Evolutionary conservation across 176 grass and related monocot genomes (phyloP), one percentile per base, ranked within the genome.

Genomic region (Thalia dealbata): DNA sequence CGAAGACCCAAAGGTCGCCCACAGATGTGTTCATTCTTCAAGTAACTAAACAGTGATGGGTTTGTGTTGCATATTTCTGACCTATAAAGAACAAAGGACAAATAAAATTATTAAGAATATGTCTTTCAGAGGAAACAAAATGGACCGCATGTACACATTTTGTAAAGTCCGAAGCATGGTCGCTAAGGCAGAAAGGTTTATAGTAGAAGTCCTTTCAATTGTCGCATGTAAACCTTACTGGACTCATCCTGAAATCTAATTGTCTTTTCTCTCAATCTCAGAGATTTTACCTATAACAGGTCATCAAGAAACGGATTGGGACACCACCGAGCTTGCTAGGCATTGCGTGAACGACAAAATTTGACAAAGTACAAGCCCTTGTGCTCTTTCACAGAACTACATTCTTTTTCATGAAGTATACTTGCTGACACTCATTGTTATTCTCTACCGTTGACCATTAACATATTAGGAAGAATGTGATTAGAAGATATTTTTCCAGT

Each of bases 1-100:
- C 46, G 58, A 28, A 85, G 18, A 28, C 78, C 78, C 21, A 85
- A 30, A 15, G 78, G 78, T 10, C 82, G 27, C 19, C 82, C 78
- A 50, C 82, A 85, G 70, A 16, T 85, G 28, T 72, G 69, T 29
- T 72, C 69, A 28, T 30, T 52, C 69, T 72, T 72, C 52, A 72
- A 52, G 18, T 72, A 52, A 72, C 69, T 72, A 50, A 72, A 72
- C 18, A 22, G 69, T 50, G 46, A 21, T 29, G 69, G 69, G 25
- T 72, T 22, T 18, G 23, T 45, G 23, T 54, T 30, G 41, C 69
- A 72, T 72, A 72, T 52, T 52, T 72, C 69, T 72, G 69, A 52
- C 44, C 69, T 72, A 52, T 14, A 52, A 72, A 12, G 18, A 32
- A 72, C 41, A 70, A 70, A 13, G 8, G 11, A 50, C 3, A 29